phyloP scores from a whole-genome alignment of 164 flowering plant genomes.

The Magnolia officinalis region DNA sequence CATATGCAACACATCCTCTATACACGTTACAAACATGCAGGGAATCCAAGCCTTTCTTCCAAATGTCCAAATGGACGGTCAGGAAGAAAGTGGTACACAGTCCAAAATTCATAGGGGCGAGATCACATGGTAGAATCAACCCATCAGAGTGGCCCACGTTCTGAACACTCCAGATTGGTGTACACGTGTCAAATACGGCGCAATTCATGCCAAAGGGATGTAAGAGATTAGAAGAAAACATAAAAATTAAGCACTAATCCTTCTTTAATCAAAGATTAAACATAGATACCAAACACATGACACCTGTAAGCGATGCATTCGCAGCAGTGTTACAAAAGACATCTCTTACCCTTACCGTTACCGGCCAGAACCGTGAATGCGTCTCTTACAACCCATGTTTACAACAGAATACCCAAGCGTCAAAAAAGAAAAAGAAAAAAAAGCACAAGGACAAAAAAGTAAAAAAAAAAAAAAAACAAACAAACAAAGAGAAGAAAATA shows the following conservation, averaged over 20 bases:
- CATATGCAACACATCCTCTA: no score
- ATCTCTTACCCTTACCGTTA: background rate
- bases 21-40: no score
- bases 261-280: background rate
- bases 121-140: no score
- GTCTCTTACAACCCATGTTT: slow-evolving; percentile 67
- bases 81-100: no score
- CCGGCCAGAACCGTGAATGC: slow-evolving; percentile 48
- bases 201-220: no score
- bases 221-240: no score
- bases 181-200: no score
- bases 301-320: slow-evolving; percentile 72
- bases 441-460: background rate
- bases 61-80: no score
- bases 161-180: no score
- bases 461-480: background rate
- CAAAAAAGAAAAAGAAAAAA: background rate
- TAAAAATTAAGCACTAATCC: background rate
- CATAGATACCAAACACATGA: slow-evolving; percentile 25
- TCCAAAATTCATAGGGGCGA: no score
- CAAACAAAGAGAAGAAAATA: background rate
- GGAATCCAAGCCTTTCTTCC: no score
- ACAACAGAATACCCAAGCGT: slow-evolving; percentile 9
- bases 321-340: slow-evolving; percentile 35
- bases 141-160: no score